Percentiles rank a stretch among this genome's conserved stretches.
These are phyloP conservation scores for Chrysosphaeria jannelii DNA, from an alignment of 2,329 filamentous ascomycete species.

Conservation along the genomic window DNA sequence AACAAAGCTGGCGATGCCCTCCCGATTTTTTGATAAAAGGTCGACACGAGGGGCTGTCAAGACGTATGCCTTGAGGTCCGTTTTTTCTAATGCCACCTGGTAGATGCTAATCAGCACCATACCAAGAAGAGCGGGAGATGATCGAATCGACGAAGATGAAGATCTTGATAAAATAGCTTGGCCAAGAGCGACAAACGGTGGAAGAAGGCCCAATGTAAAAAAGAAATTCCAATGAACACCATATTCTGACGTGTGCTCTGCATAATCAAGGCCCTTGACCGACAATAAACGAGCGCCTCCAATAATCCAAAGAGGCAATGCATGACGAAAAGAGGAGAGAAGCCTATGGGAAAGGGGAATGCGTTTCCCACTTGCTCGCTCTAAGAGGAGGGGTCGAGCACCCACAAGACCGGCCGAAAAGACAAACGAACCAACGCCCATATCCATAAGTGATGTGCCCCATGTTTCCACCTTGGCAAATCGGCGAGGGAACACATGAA, in stretches of 20 bases:
- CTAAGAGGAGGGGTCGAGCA: constrained; percentile 36
- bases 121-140: constrained; percentile 42
- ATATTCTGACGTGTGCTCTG: constrained; percentile 90
- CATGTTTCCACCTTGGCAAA: constrained; percentile 98
- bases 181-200: constrained; percentile 64
- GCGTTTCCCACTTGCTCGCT: too few relatives aligned
- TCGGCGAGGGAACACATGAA: constrained; percentile 66
- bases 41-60: constrained; percentile 52
- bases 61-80: constrained; percentile 53
- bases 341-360: constrained; percentile 26
- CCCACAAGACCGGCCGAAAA: constrained; percentile 83
- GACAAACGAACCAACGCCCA: constrained; percentile 91
- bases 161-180: constrained; percentile 39
- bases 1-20: constrained; percentile 82
- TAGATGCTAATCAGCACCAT: constrained; percentile 39
- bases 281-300: constrained; percentile 58
- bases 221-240: constrained; percentile 99
- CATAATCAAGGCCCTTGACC: constrained; percentile 85
- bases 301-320: constrained; percentile 51
- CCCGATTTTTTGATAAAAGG: constrained; percentile 66
- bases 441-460: constrained; percentile 96
- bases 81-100: constrained; percentile 46
- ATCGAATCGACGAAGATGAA: constrained; percentile 39
- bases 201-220: constrained; percentile 72
- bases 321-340: constrained; percentile 40